Percentiles rank a stretch among this genome's conserved stretches.
These are phyloP conservation scores for Erucastrum elatum DNA, from an alignment of 345 rosid species.

Conservation along the genomic window DNA sequence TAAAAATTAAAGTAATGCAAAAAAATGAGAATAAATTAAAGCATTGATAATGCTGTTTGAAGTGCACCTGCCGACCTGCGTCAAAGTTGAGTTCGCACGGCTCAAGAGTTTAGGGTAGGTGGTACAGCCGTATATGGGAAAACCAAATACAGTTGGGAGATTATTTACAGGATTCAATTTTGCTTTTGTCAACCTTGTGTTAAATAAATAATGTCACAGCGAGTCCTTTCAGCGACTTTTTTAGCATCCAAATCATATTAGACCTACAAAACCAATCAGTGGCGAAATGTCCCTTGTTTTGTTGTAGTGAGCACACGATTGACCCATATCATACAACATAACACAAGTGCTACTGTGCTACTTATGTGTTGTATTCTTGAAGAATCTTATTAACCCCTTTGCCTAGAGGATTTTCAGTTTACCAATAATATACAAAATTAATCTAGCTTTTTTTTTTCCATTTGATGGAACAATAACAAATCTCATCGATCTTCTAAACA, in stretches of 20 bases:
- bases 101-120: slow-evolving; percentile 1
- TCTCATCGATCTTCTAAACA: too few species aligned
- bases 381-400: too few species aligned
- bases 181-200: background rate
- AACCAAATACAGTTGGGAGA: background rate
- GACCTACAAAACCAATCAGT: background rate
- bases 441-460: too few species aligned
- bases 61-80: background rate
- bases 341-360: too few species aligned
- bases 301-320: too few species aligned
- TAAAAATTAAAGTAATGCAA: background rate
- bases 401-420: too few species aligned
- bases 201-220: background rate
- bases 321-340: too few species aligned
- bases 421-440: too few species aligned
- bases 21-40: background rate
- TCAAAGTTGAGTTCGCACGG: background rate
- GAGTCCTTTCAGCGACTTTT: background rate
- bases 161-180: background rate
- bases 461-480: too few species aligned
- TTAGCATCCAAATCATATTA: background rate
- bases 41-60: background rate
- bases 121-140: background rate
- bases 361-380: too few species aligned
- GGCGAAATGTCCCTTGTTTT: too few species aligned